phyloP scores from a whole-genome alignment of 1,284 basidiomycete genomes.

The Malassezia obtusa region DNA sequence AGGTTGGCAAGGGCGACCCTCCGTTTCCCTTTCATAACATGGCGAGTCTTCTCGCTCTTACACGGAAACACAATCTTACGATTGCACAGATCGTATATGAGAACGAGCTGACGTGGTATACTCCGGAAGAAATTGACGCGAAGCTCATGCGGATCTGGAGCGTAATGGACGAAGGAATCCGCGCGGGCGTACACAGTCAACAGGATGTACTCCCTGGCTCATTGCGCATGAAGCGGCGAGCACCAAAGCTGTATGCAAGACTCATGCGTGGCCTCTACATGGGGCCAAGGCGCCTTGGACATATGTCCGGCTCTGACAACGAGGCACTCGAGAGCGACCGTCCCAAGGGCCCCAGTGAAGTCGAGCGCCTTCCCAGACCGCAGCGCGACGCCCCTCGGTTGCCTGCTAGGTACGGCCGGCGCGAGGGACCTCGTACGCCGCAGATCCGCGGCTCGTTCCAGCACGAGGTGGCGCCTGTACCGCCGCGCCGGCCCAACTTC shows the following conservation, averaged over 20 bases:
- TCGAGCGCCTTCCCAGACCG: not conserved
- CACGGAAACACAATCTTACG: constrained; percentile 68
- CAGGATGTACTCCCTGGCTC: constrained; percentile 75
- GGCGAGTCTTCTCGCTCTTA: constrained; percentile 64
- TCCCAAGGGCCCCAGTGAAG: constrained; percentile 2
- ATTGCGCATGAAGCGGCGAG: constrained; percentile 49
- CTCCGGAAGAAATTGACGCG: constrained; percentile 30
- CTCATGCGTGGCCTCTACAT: constrained; percentile 67
- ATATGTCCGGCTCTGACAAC: not conserved
- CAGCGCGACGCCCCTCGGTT: not conserved
- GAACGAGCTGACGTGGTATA: constrained; percentile 61
- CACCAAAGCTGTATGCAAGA: constrained; percentile 55
- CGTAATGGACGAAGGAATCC: constrained; percentile 90
- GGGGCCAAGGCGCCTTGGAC: constrained; percentile 8
- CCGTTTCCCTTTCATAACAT: constrained; percentile 77
- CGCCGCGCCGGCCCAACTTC: constrained; percentile 62
- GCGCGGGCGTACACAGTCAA: constrained; percentile 67
- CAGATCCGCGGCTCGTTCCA: constrained; percentile 65
- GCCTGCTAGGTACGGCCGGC: not conserved
- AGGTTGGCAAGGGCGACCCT: constrained; percentile 51
- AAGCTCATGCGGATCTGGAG: constrained; percentile 59
- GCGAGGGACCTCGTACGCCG: constrained; percentile 10
- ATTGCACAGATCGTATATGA: constrained; percentile 67
- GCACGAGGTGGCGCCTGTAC: constrained; percentile 61
- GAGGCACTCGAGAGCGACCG: not conserved